Conservation (phyloP, 2,329 filamentous ascomycete genomes). For the Emergomyces africanus region DNA sequence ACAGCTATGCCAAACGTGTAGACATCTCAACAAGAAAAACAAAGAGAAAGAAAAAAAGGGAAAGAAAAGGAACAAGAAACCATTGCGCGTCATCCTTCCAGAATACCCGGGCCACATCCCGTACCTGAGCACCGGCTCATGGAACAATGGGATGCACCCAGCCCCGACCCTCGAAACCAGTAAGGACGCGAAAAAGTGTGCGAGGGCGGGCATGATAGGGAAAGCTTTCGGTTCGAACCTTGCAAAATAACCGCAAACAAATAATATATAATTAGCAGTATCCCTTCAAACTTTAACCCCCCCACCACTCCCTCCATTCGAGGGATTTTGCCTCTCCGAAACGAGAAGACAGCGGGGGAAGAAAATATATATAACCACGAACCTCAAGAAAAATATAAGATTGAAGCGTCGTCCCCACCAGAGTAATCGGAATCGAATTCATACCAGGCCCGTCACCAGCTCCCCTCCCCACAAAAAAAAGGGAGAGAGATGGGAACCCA, state of each 20-base stretch:
- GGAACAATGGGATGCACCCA: no score
- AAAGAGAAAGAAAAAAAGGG: background rate
- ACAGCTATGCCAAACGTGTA: background rate
- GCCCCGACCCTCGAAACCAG: background rate
- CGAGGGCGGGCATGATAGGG: background rate
- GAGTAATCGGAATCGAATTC: constrained; percentile 90
- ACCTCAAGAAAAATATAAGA: constrained; percentile 37
- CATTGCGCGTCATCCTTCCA: background rate
- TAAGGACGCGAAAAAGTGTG: background rate
- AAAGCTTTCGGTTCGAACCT: background rate
- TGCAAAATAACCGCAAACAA: background rate
- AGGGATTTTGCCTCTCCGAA: background rate
- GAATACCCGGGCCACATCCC: background rate
- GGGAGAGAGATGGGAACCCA: constrained; percentile 20
- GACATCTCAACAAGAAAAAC: background rate
- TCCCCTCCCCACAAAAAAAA: constrained; percentile 18
- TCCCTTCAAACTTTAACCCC: background rate
- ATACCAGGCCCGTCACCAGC: constrained; percentile 37
- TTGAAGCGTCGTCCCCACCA: constrained; percentile 65
- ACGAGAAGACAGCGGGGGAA: background rate
- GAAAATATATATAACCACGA: constrained; percentile 23
- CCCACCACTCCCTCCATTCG: no score
- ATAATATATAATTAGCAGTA: background rate
- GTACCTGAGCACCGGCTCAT: no score
- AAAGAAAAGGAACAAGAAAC: background rate